A percentile compares a stretch with the other conserved stretches of the same genome.
phyloP scores from a whole-genome alignment of 2,329 filamentous ascomycete species.

The Xylaria sp. region DNA sequence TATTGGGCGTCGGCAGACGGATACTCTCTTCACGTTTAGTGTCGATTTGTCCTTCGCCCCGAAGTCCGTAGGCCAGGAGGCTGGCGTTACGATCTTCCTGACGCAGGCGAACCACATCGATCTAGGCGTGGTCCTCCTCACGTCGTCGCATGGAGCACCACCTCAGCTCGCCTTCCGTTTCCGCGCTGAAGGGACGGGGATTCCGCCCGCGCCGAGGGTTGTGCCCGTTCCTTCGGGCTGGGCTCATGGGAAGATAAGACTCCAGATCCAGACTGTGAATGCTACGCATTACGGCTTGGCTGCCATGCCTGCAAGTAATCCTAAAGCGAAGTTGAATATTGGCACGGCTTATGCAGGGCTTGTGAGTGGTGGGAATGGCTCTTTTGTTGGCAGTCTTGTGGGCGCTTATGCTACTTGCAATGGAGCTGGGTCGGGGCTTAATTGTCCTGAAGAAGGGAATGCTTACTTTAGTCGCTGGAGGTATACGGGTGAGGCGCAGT shows the following conservation, averaged over 20 bases:
- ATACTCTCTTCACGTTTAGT: conserved; percentile 49
- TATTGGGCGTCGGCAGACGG: conserved; percentile 48
- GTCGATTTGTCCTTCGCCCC: conserved; percentile 48
- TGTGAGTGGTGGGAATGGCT: conserved; percentile 50
- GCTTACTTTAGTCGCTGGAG: conserved; percentile 48
- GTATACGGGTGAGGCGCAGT: conserved; percentile 43
- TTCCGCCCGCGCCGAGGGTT: conserved; percentile 30
- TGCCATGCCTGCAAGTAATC: conserved; percentile 41
- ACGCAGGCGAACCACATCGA: conserved; percentile 50
- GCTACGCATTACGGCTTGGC: conserved; percentile 48
- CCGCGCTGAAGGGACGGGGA: conserved; percentile 44
- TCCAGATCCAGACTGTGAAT: conserved; percentile 47
- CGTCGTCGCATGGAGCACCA: conserved; percentile 5
- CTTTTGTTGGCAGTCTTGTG: conserved; percentile 50
- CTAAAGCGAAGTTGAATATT: conserved; percentile 36
- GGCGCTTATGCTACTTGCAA: conserved; percentile 53
- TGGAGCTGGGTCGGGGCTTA: conserved; percentile 45
- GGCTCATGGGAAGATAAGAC: conserved; percentile 42
- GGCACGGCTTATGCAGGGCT: conserved; percentile 47
- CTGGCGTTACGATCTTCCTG: conserved; percentile 50
- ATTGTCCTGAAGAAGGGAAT: conserved; percentile 46
- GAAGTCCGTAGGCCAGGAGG: conserved; percentile 44
- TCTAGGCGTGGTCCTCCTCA: conserved; percentile 47
- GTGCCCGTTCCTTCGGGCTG: conserved; percentile 44
- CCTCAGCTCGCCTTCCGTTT: conserved; percentile 43